Evolutionary conservation across 164 flowering plant species (phyloP).

Genomic region (Annona cherimola): DNA sequence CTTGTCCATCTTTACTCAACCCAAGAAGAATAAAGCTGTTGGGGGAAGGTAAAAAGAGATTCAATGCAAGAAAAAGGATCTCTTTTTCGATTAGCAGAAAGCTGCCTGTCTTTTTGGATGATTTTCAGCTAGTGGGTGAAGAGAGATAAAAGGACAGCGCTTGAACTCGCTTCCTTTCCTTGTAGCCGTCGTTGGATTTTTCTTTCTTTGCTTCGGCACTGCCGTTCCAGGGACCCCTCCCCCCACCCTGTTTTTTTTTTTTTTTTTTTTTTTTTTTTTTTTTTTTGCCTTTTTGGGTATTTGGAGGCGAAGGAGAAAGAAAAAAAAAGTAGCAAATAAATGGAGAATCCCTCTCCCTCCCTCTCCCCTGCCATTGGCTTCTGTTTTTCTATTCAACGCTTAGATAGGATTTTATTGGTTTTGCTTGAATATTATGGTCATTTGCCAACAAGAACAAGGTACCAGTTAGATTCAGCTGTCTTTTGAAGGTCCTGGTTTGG

Average conservation of each 20-base stretch:
- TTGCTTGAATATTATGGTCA: not conserved
- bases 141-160: not conserved
- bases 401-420: not conserved
- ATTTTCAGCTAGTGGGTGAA: not conserved
- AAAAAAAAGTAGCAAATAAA: not conserved
- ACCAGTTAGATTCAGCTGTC: not conserved
- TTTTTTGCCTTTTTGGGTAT: constrained; percentile 5
- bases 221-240: not conserved
- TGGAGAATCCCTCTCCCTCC: not conserved
- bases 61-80: not conserved
- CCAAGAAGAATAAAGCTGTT: not conserved
- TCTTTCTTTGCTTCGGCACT: not conserved
- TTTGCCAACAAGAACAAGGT: not conserved
- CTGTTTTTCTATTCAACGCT: not conserved
- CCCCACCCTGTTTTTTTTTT: too few species aligned
- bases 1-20: not conserved
- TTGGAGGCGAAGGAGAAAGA: not conserved
- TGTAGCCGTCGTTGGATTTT: not conserved
- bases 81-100: not conserved
- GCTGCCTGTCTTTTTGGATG: constrained; percentile 1
- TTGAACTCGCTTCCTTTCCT: not conserved
- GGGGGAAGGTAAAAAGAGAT: not conserved
- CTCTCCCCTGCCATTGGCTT: not conserved
- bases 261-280: too few species aligned
- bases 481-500: not conserved